Evolutionary conservation across 768 basidiomycete genomes (phyloP).

Genomic region (Pluteus cervinus): DNA sequence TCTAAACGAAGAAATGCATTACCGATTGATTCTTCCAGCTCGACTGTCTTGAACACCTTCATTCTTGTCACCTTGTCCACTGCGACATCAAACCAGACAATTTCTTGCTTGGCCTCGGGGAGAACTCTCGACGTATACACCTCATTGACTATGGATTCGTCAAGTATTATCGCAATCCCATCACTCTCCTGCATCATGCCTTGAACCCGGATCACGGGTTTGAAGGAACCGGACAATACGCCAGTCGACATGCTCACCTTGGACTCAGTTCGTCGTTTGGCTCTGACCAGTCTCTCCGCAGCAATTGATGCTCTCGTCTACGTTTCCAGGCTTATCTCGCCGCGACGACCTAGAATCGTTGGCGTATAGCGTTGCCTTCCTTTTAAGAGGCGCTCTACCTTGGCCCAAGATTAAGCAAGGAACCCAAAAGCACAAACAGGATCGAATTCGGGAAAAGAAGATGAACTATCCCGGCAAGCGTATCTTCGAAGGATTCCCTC

Average conservation of each 20-base stretch:
- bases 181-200: no score
- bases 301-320: slow-evolving; percentile 6
- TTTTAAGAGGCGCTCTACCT: slow-evolving; percentile 10
- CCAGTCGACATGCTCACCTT: slow-evolving; percentile 25
- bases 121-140: slow-evolving; percentile 16
- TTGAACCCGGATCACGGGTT: no score
- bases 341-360: slow-evolving; percentile 12
- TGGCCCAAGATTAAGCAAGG: slow-evolving; percentile 3
- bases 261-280: slow-evolving; percentile 17
- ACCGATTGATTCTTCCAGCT: slow-evolving; percentile 11
- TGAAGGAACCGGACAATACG: slow-evolving; percentile 24
- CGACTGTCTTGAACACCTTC: slow-evolving; percentile 21
- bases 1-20: slow-evolving; percentile 1
- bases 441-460: slow-evolving; percentile 3
- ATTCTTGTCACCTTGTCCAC: slow-evolving; percentile 23
- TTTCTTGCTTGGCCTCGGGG: slow-evolving; percentile 19
- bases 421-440: slow-evolving; percentile 2
- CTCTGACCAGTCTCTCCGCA: slow-evolving; percentile 6
- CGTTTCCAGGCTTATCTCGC: slow-evolving; percentile 15
- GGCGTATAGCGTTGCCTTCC: slow-evolving; percentile 8
- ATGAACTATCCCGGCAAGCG: slow-evolving; percentile 1
- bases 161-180: no score
- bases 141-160: slow-evolving; percentile 27
- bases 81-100: slow-evolving; percentile 31
- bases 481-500: neutral